These are phyloP conservation scores for Omphalotus olearius DNA, from an alignment of 1,284 basidiomycete genomes.

Conservation along the genomic window DNA sequence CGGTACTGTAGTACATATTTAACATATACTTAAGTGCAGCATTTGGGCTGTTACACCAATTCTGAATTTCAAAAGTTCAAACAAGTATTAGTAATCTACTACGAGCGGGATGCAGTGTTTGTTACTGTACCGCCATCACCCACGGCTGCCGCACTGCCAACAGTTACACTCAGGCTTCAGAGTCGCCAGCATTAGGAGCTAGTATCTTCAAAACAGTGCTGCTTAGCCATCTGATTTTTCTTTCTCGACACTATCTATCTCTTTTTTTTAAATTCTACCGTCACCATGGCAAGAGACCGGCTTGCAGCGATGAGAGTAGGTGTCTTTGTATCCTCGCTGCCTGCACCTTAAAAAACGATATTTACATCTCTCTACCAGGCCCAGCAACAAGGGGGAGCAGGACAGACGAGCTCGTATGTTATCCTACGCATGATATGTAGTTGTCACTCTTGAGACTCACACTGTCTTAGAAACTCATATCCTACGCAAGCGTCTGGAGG, in stretches of 20 bases:
- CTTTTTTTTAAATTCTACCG: background rate
- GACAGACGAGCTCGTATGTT: constrained; percentile 50
- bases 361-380: constrained; percentile 39
- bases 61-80: too few species aligned
- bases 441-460: background rate
- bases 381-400: constrained; percentile 57
- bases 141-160: background rate
- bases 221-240: background rate
- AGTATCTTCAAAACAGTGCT: background rate
- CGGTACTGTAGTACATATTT: too few species aligned
- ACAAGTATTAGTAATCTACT: too few species aligned
- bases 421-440: background rate
- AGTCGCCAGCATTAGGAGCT: too few species aligned
- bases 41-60: background rate
- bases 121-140: background rate
- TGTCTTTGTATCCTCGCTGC: constrained; percentile 9
- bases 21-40: too few species aligned
- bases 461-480: constrained; percentile 50
- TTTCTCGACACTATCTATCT: background rate
- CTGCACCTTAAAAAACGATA: background rate
- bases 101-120: too few species aligned
- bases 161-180: background rate
- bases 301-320: constrained; percentile 77
- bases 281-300: constrained; percentile 32
- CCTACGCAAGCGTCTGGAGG: constrained; percentile 53